These are phyloP conservation scores for Colletotrichum spinosum DNA, from an alignment of 2,329 filamentous ascomycete species.

Conservation along the genomic window DNA sequence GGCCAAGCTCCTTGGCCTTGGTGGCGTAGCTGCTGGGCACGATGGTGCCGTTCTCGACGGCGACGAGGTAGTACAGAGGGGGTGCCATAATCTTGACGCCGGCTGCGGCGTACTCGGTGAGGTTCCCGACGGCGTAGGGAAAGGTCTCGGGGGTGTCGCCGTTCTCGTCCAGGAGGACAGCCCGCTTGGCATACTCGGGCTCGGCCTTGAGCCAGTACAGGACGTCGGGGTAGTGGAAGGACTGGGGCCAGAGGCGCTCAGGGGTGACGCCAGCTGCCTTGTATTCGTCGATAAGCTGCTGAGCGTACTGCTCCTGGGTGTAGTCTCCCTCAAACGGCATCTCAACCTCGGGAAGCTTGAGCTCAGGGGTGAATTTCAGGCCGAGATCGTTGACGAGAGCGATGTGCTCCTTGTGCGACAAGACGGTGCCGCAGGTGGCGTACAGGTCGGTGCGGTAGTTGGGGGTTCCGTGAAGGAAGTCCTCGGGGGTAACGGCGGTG, in stretches of 20 bases:
- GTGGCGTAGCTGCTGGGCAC: slow-evolving; percentile 73
- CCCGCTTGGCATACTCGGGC: slow-evolving; percentile 70
- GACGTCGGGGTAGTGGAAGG: slow-evolving; percentile 72
- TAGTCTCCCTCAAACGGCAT: slow-evolving; percentile 76
- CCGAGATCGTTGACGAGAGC: slow-evolving; percentile 67
- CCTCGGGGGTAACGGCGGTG: slow-evolving; percentile 66
- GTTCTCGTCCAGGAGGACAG: slow-evolving; percentile 73
- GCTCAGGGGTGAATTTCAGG: slow-evolving; percentile 73
- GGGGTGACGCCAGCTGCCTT: slow-evolving; percentile 63
- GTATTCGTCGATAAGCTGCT: slow-evolving; percentile 74
- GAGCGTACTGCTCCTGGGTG: slow-evolving; percentile 73
- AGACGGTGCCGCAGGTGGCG: slow-evolving; percentile 70
- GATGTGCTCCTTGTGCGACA: slow-evolving; percentile 73
- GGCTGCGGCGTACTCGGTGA: slow-evolving; percentile 65
- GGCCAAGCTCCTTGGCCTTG: slow-evolving; percentile 68
- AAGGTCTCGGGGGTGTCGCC: slow-evolving; percentile 66
- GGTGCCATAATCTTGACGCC: slow-evolving; percentile 74
- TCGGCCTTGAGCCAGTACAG: slow-evolving; percentile 75
- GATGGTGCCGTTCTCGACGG: slow-evolving; percentile 63
- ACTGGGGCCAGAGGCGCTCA: slow-evolving; percentile 70
- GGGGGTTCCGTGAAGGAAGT: slow-evolving; percentile 70
- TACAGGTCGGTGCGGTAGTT: slow-evolving; percentile 75
- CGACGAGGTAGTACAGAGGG: slow-evolving; percentile 71
- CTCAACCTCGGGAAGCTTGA: slow-evolving; percentile 75
- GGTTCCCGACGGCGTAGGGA: slow-evolving; percentile 64